Evolutionary conservation across 176 grass and related monocot genomes (phyloP).

Genomic region (Hordeum vulgare): DNA sequence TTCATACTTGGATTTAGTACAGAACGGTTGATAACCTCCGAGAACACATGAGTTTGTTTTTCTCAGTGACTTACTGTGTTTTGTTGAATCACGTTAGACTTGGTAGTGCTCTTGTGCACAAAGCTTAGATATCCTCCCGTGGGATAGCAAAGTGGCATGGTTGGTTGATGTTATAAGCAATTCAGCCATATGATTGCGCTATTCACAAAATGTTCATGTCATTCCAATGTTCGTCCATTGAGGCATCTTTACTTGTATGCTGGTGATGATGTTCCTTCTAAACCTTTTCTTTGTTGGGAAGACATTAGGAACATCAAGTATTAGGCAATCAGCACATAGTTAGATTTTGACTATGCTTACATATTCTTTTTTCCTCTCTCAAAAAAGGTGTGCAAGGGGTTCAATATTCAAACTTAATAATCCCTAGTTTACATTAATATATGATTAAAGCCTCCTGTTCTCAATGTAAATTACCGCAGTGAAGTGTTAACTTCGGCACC

Average conservation of each 20-base stretch:
- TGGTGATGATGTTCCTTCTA: neutral
- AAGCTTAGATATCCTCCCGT: neutral
- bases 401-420: neutral
- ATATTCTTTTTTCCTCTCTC: neutral
- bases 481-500: neutral
- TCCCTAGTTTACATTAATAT: neutral
- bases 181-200: neutral
- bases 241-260: slow-evolving; percentile 3
- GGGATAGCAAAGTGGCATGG: neutral
- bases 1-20: no score
- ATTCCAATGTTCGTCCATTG: neutral
- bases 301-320: neutral
- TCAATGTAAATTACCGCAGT: neutral
- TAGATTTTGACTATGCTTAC: slow-evolving; percentile 1
- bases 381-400: neutral
- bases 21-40: no score
- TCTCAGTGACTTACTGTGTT: neutral
- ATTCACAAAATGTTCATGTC: neutral
- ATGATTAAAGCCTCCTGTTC: neutral
- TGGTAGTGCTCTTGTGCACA: neutral
- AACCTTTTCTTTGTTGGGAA: neutral
- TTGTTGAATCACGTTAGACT: neutral
- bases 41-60: no score
- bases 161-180: neutral
- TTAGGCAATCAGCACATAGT: neutral